These are phyloP conservation scores for Fagus crenata DNA, from an alignment of 306 rosid species.

Conservation along the genomic window DNA sequence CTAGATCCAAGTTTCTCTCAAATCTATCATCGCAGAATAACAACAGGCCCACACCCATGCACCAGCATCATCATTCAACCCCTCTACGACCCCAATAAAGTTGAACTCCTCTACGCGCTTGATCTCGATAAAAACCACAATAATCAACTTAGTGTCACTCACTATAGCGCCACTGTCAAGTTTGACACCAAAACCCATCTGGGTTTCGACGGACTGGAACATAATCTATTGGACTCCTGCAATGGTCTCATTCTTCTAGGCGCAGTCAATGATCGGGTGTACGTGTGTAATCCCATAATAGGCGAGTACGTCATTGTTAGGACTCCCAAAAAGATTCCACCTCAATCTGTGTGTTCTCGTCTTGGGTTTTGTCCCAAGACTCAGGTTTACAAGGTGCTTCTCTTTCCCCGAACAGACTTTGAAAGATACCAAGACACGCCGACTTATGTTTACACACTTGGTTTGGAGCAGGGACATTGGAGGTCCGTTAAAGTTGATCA, in stretches of 20 bases:
- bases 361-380: not conserved
- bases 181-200: not conserved
- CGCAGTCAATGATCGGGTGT: not conserved
- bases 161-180: not conserved
- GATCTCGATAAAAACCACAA: not conserved
- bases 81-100: not conserved
- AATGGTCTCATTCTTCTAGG: not conserved
- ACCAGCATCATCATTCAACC: conserved; percentile 1
- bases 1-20: not conserved
- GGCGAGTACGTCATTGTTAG: not conserved
- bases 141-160: not conserved
- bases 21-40: not conserved
- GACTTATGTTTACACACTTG: not conserved
- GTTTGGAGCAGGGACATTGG: not conserved
- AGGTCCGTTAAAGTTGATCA: not conserved
- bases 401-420: not conserved
- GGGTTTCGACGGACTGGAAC: not conserved
- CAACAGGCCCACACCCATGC: not conserved
- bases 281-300: not conserved
- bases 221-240: not conserved
- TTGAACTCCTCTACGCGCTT: not conserved
- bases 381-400: not conserved
- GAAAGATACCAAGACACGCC: not conserved
- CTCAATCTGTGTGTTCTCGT: not conserved
- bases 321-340: not conserved